Evolutionary conservation across 2,329 filamentous ascomycete genomes (phyloP).

Genomic region (Xylaria sp.): DNA sequence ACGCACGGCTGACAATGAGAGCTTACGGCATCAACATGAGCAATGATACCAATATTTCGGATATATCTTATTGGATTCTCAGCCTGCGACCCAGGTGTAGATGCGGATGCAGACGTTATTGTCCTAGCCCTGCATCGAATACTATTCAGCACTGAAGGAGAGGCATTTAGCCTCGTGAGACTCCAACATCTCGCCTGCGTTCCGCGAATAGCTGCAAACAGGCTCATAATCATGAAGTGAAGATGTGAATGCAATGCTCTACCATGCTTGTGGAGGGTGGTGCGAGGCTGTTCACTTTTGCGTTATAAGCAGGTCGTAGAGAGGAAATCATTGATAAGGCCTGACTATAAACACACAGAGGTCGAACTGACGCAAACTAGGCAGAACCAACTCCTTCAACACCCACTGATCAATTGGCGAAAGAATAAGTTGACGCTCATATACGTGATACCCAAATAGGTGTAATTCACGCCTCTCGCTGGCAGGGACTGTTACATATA

Average conservation of each 20-base stretch:
- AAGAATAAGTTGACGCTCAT: too few relatives aligned
- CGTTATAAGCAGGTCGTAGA: background rate
- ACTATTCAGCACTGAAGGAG: slow-evolving; percentile 20
- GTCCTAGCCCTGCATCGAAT: slow-evolving; percentile 22
- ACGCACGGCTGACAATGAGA: background rate
- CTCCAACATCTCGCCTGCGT: slow-evolving; percentile 35
- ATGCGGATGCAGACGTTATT: slow-evolving; percentile 19
- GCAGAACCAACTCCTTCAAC: too few relatives aligned
- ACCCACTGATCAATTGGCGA: too few relatives aligned
- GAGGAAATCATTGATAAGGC: background rate
- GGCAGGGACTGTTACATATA: background rate
- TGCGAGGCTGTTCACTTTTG: background rate
- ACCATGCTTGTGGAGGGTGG: slow-evolving; percentile 7
- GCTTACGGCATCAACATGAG: slow-evolving; percentile 88
- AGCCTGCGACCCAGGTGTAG: slow-evolving; percentile 33
- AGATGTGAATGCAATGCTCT: background rate
- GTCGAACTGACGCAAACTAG: too few relatives aligned
- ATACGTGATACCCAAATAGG: background rate
- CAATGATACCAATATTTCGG: slow-evolving; percentile 97
- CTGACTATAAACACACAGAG: background rate
- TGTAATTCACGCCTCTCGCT: background rate
- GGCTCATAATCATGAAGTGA: slow-evolving; percentile 35
- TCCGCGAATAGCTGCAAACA: slow-evolving; percentile 33
- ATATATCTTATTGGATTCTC: slow-evolving; percentile 63
- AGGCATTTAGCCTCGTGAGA: slow-evolving; percentile 26